phyloP scores from a whole-genome alignment of 1,284 basidiomycete genomes.

The Cryptococcus sp. region DNA sequence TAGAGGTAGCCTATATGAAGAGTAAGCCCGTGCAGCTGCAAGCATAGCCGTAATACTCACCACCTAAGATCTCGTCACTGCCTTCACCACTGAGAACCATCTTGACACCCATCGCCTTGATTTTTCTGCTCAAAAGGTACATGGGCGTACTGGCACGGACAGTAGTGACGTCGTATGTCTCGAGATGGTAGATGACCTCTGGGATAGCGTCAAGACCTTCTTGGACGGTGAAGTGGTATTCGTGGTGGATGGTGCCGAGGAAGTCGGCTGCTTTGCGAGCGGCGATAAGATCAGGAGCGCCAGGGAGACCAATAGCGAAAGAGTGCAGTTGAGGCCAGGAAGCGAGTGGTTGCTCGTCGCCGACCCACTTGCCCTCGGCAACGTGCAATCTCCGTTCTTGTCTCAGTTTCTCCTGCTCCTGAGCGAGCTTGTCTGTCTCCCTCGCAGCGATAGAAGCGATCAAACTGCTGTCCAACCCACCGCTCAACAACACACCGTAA shows the following conservation, averaged over 20 bases:
- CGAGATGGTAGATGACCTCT: constrained; percentile 97
- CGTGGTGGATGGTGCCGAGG: constrained; percentile 94
- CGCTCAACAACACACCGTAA: constrained; percentile 93
- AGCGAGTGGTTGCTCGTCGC: constrained; percentile 64
- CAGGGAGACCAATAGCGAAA: constrained; percentile 93
- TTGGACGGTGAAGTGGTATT: constrained; percentile 97
- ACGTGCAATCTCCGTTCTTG: constrained; percentile 54
- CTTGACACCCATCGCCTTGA: constrained; percentile 99
- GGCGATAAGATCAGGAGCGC: constrained; percentile 93
- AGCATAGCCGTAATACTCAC: constrained; percentile 52
- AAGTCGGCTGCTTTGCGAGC: constrained; percentile 92
- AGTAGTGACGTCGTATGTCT: constrained; percentile 99
- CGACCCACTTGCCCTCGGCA: constrained; percentile 39
- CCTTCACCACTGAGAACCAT: constrained; percentile 99
- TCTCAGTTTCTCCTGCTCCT: constrained; percentile 71
- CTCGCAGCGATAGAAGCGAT: constrained; percentile 96
- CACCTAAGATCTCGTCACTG: constrained; percentile 96
- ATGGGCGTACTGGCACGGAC: constrained; percentile 92
- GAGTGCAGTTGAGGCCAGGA: constrained; percentile 98
- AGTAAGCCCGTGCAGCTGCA: neutral
- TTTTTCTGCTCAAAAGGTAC: constrained; percentile 87
- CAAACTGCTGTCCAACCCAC: constrained; percentile 93
- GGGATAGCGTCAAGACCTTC: constrained; percentile 97
- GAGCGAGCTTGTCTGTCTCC: constrained; percentile 90
- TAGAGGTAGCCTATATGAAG: constrained; percentile 85